Percentiles rank a stretch among this genome's conserved stretches.
Evolutionary conservation across 306 rosid species (phyloP).

Genomic region (Neltuma alba): DNA sequence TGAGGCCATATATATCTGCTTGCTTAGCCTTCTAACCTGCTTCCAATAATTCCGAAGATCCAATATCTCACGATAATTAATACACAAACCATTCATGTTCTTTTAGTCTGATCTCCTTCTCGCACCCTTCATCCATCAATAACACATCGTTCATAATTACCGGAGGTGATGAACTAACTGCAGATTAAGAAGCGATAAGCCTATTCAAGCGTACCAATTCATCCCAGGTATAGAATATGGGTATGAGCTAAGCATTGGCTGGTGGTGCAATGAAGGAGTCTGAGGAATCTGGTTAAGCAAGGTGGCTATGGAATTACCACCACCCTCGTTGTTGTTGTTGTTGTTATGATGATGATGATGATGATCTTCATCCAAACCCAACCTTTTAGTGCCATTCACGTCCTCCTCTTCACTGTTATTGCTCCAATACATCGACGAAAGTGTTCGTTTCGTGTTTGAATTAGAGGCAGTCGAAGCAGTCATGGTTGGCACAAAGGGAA

Average conservation of each 20-base stretch:
- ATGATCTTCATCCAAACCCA: conserved; percentile 46
- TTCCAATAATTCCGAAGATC: conserved; percentile 38
- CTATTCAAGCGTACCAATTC: conserved; percentile 71
- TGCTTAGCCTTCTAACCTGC: conserved; percentile 38
- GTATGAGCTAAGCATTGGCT: conserved; percentile 53
- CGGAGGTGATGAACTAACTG: not conserved
- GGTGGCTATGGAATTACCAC: conserved; percentile 52
- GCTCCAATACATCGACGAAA: conserved; percentile 63
- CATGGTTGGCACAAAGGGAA: conserved; percentile 37
- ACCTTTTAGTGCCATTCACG: conserved; percentile 49
- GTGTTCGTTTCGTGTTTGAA: conserved; percentile 52
- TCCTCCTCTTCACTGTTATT: conserved; percentile 31
- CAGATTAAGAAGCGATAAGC: conserved; percentile 11
- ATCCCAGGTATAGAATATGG: conserved; percentile 60
- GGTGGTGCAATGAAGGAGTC: conserved; percentile 68
- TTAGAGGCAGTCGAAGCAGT: conserved; percentile 22
- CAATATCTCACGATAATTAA: conserved; percentile 44
- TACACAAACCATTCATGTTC: conserved; percentile 37
- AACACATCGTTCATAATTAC: conserved; percentile 8
- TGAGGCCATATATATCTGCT: conserved; percentile 40
- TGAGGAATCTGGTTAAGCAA: conserved; percentile 80
- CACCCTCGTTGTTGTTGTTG: conserved; percentile 34
- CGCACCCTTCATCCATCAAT: not conserved
- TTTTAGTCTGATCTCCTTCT: not conserved
- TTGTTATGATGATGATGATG: not conserved